Evolutionary conservation across 495 filamentous ascomycete genomes (phyloP).

Genomic region (Hypoxylon intermedium): DNA sequence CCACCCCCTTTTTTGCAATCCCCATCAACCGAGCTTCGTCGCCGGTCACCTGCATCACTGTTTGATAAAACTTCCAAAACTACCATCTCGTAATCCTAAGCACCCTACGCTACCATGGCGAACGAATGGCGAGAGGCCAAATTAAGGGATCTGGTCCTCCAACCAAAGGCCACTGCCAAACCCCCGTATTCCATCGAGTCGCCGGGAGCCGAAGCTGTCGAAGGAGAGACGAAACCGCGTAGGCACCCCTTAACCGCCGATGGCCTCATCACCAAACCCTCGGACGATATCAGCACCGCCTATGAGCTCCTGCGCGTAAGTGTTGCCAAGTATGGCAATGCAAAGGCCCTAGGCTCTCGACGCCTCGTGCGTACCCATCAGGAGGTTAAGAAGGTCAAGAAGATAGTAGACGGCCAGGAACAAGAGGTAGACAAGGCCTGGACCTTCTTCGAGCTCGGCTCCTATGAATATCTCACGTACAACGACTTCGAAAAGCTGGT

Average conservation of each 20-base stretch:
- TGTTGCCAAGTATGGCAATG: constrained; percentile 84
- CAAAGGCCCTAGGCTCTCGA: constrained; percentile 82
- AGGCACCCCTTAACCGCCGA: constrained; percentile 76
- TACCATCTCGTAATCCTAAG: neutral
- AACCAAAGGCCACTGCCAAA: constrained; percentile 63
- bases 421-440: constrained; percentile 92
- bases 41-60: constrained; percentile 5
- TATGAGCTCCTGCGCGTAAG: constrained; percentile 84
- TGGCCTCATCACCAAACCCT: constrained; percentile 69
- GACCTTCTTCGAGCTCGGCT: constrained; percentile 92
- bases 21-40: neutral
- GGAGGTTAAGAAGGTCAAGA: constrained; percentile 97
- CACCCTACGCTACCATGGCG: constrained; percentile 24
- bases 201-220: constrained; percentile 70
- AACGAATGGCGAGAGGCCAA: constrained; percentile 47
- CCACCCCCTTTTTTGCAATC: neutral
- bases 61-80: constrained; percentile 9
- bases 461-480: constrained; percentile 86
- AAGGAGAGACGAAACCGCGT: constrained; percentile 91
- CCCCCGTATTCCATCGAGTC: constrained; percentile 81
- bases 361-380: constrained; percentile 83
- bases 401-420: constrained; percentile 89
- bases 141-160: constrained; percentile 61
- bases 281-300: constrained; percentile 77
- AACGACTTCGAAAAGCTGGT: constrained; percentile 83